These are phyloP conservation scores for Penicillium pulvis DNA, from an alignment of 495 filamentous ascomycete species.

Conservation along the genomic window DNA sequence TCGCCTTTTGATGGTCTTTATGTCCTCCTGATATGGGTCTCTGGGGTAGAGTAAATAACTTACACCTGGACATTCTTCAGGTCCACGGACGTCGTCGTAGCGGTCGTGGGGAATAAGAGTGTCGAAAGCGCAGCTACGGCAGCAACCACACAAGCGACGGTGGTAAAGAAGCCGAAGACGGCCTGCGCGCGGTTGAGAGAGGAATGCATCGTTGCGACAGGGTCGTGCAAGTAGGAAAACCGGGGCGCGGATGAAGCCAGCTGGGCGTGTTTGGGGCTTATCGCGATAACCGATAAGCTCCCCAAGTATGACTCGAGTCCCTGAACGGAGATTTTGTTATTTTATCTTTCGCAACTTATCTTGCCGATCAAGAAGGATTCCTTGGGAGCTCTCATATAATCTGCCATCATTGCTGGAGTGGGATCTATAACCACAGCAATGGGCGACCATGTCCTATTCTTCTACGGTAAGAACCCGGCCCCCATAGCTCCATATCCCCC, in stretches of 20 bases:
- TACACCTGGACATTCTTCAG: constrained; percentile 87
- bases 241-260: constrained; percentile 38
- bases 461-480: constrained; percentile 52
- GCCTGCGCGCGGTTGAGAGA: constrained; percentile 80
- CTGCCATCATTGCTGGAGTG: not conserved
- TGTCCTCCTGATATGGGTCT: not conserved
- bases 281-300: constrained; percentile 24
- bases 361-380: not conserved
- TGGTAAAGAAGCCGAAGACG: constrained; percentile 97
- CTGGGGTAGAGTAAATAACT: constrained; percentile 27
- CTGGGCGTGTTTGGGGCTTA: constrained; percentile 36
- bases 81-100: constrained; percentile 63
- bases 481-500: not conserved
- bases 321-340: not conserved
- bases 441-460: constrained; percentile 55
- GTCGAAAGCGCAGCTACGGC: constrained; percentile 77
- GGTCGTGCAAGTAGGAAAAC: not conserved
- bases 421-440: constrained; percentile 11
- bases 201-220: constrained; percentile 70
- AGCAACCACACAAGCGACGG: constrained; percentile 81
- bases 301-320: not conserved
- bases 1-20: not conserved
- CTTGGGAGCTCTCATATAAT: not conserved
- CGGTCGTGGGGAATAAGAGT: constrained; percentile 65
- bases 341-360: not conserved